A percentile compares a stretch with the other conserved stretches of the same genome.
These are phyloP conservation scores for Aulographum hederae DNA, from an alignment of 2,329 filamentous ascomycete species.

Conservation along the genomic window DNA sequence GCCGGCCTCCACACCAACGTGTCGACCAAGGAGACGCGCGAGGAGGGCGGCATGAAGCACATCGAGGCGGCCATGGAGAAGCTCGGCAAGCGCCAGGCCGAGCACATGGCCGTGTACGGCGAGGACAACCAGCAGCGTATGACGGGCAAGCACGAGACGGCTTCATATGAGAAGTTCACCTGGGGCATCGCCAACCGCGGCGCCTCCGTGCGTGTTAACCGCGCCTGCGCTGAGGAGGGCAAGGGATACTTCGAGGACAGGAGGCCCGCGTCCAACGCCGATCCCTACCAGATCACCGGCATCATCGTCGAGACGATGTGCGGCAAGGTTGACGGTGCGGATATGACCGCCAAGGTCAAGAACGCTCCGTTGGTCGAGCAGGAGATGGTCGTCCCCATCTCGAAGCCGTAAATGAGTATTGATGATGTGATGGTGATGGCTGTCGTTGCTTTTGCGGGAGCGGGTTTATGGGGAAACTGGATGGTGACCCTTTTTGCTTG, in stretches of 20 bases:
- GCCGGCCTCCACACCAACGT: slow-evolving; percentile 90
- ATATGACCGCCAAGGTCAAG: slow-evolving; percentile 22
- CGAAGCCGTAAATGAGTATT: too few relatives aligned
- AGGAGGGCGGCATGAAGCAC: slow-evolving; percentile 83
- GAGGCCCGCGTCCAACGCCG: slow-evolving; percentile 58
- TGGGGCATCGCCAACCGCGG: slow-evolving; percentile 95
- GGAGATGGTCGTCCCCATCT: slow-evolving; percentile 15
- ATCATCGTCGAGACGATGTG: slow-evolving; percentile 57
- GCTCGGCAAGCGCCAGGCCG: slow-evolving; percentile 28
- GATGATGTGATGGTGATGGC: too few relatives aligned
- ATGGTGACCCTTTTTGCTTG: too few relatives aligned
- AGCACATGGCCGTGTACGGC: slow-evolving; percentile 73
- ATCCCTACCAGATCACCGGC: slow-evolving; percentile 71
- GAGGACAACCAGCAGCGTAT: slow-evolving; percentile 91
- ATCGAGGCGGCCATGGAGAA: slow-evolving; percentile 61
- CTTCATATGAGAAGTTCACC: slow-evolving; percentile 79
- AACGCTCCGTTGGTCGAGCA: slow-evolving; percentile 15
- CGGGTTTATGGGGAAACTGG: too few relatives aligned
- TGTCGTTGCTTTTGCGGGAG: too few relatives aligned
- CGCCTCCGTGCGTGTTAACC: slow-evolving; percentile 80
- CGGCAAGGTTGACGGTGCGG: slow-evolving; percentile 30
- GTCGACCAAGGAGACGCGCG: slow-evolving; percentile 74
- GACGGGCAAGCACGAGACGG: slow-evolving; percentile 88
- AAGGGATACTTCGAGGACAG: slow-evolving; percentile 80
- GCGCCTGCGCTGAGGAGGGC: slow-evolving; percentile 67